Percentiles rank a stretch among this genome's conserved stretches.
Evolutionary conservation across 768 basidiomycete genomes (phyloP).

Genomic region (Paxillus rubicundulus): DNA sequence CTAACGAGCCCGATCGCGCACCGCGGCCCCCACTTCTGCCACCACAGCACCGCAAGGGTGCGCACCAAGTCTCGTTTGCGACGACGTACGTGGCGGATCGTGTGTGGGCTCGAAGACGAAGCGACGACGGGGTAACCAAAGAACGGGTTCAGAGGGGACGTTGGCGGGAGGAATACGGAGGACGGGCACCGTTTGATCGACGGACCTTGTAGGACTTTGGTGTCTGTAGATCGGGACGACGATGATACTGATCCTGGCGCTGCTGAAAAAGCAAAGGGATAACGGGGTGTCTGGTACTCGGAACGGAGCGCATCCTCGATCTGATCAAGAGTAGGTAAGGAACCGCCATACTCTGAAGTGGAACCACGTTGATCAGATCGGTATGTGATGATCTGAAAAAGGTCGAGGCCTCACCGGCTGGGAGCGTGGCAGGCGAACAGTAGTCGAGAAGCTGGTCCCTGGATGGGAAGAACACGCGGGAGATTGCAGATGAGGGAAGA

Average conservation of each 20-base stretch:
- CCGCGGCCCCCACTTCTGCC: conserved; percentile 59
- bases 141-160: conserved; percentile 67
- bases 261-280: neutral
- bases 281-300: conserved; percentile 5
- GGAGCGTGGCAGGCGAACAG: conserved; percentile 52
- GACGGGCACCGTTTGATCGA: conserved; percentile 6
- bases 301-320: conserved; percentile 48
- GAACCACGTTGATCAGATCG: conserved; percentile 20
- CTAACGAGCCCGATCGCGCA: conserved; percentile 35
- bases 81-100: conserved; percentile 58
- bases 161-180: conserved; percentile 41
- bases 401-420: conserved; percentile 38
- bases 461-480: conserved; percentile 66
- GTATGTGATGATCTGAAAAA: neutral
- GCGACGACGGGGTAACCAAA: conserved; percentile 63
- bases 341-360: conserved; percentile 65
- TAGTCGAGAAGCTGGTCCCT: conserved; percentile 51
- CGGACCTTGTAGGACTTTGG: neutral
- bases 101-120: conserved; percentile 32
- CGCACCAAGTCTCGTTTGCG: conserved; percentile 65
- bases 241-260: too few relatives aligned
- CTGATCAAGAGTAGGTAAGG: conserved; percentile 47
- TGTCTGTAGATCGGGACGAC: neutral
- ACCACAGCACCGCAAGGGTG: conserved; percentile 63
- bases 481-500: conserved; percentile 56